Percentiles rank a stretch among this genome's conserved stretches.
phyloP scores from a whole-genome alignment of 108 stramenopile genomes.

The Schizochytrium sp. region DNA sequence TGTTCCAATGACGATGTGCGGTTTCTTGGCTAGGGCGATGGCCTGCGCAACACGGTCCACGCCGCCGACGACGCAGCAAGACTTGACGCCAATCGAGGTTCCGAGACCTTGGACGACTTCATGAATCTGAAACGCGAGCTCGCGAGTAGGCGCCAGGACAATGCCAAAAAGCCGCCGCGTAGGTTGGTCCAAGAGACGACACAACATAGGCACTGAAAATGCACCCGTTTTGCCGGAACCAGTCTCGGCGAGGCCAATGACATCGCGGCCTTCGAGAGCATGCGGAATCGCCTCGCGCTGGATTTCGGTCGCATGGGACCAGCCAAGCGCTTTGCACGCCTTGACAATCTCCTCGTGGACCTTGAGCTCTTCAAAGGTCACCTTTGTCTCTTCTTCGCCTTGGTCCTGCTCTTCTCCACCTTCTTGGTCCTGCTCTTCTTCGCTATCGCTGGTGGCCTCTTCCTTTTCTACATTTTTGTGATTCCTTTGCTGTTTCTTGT shows the following conservation, averaged over 20 bases:
- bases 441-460: not conserved
- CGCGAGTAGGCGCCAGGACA: slow-evolving; percentile 91
- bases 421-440: not conserved
- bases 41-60: slow-evolving; percentile 84
- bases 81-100: slow-evolving; percentile 69
- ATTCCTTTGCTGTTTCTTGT: not conserved
- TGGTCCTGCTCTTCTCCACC: not conserved
- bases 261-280: slow-evolving; percentile 75
- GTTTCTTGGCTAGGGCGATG: slow-evolving; percentile 88
- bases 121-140: slow-evolving; percentile 98
- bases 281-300: slow-evolving; percentile 77
- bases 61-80: slow-evolving; percentile 92
- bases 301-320: slow-evolving; percentile 83
- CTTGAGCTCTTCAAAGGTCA: slow-evolving; percentile 71
- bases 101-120: slow-evolving; percentile 88
- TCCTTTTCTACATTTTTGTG: not conserved
- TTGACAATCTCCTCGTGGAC: slow-evolving; percentile 67
- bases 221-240: slow-evolving; percentile 86
- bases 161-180: slow-evolving; percentile 59
- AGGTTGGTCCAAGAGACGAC: slow-evolving; percentile 76
- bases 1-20: slow-evolving; percentile 93
- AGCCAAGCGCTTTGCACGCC: slow-evolving; percentile 71
- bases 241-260: slow-evolving; percentile 79
- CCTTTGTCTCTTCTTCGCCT: slow-evolving; percentile 30
- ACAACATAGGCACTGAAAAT: slow-evolving; percentile 82